These are phyloP conservation scores for Sporothrix protearum DNA, from an alignment of 2,329 filamentous ascomycete genomes.

Conservation along the genomic window DNA sequence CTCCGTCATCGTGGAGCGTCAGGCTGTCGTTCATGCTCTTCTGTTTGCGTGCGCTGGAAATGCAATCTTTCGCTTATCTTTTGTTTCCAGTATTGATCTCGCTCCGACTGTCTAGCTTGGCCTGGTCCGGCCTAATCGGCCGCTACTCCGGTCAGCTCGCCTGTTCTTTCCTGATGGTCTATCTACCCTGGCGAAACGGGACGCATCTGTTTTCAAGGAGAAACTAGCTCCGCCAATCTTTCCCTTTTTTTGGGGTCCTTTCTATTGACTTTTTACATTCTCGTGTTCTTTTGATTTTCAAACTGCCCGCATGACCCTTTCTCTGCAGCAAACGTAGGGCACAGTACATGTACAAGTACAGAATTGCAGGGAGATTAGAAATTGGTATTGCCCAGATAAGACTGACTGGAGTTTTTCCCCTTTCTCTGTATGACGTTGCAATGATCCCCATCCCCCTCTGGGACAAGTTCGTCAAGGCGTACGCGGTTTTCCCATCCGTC, in stretches of 20 bases:
- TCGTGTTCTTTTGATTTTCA: not conserved
- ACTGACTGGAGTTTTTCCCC: not conserved
- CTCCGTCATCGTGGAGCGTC: not conserved
- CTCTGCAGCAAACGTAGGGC: not conserved
- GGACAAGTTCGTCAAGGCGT: not conserved
- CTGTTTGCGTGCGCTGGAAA: not conserved
- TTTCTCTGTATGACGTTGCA: not conserved
- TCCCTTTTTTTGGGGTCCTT: no score
- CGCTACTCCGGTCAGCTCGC: not conserved
- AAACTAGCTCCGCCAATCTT: not conserved
- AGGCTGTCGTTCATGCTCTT: not conserved
- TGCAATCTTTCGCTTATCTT: conserved; percentile 5
- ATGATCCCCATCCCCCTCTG: not conserved
- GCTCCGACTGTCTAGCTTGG: not conserved
- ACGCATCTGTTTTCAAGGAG: not conserved
- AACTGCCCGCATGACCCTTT: not conserved
- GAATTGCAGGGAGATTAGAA: not conserved
- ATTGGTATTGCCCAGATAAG: not conserved
- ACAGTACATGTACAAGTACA: no score
- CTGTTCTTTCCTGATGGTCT: not conserved
- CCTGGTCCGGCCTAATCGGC: not conserved
- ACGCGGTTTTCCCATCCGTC: not conserved
- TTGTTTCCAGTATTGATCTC: not conserved
- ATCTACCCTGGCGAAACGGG: not conserved
- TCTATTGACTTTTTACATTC: not conserved